These are phyloP conservation scores for Cladosporium sp. DNA, from an alignment of 2,329 filamentous ascomycete species.

Conservation along the genomic window DNA sequence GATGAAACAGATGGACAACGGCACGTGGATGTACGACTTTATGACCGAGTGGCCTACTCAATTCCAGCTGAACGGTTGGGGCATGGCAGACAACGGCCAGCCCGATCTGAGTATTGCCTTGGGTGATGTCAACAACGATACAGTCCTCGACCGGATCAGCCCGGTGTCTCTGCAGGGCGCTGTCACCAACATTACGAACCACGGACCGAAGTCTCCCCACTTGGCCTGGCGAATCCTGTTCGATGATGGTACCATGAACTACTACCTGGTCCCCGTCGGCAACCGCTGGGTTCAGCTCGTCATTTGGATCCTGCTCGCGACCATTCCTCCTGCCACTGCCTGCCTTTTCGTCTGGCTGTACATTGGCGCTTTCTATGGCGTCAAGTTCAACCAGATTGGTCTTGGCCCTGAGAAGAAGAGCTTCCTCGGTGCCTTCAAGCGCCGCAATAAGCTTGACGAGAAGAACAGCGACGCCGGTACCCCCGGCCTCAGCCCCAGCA, in stretches of 20 bases:
- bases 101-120: constrained; percentile 55
- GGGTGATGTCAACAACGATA: constrained; percentile 57
- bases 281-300: constrained; percentile 49
- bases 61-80: constrained; percentile 61
- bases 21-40: constrained; percentile 54
- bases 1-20: constrained; percentile 43
- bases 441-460: constrained; percentile 17
- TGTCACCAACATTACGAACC: constrained; percentile 53
- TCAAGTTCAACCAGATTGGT: constrained; percentile 57
- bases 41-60: constrained; percentile 58
- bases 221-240: constrained; percentile 51
- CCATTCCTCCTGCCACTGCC: constrained; percentile 48
- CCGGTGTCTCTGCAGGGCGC: constrained; percentile 51
- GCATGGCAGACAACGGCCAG: constrained; percentile 56
- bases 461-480: constrained; percentile 16
- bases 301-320: constrained; percentile 49
- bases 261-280: constrained; percentile 48
- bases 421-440: constrained; percentile 17
- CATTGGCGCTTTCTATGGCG: constrained; percentile 56
- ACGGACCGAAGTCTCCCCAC: constrained; percentile 47
- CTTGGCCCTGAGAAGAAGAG: constrained; percentile 43
- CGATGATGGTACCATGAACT: constrained; percentile 49
- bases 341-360: constrained; percentile 49
- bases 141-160: constrained; percentile 55
- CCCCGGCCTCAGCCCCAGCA: constrained; percentile 3